These are phyloP conservation scores for Globisporangium mamillatum DNA, from an alignment of 352 stramenopile genomes.

Conservation along the genomic window DNA sequence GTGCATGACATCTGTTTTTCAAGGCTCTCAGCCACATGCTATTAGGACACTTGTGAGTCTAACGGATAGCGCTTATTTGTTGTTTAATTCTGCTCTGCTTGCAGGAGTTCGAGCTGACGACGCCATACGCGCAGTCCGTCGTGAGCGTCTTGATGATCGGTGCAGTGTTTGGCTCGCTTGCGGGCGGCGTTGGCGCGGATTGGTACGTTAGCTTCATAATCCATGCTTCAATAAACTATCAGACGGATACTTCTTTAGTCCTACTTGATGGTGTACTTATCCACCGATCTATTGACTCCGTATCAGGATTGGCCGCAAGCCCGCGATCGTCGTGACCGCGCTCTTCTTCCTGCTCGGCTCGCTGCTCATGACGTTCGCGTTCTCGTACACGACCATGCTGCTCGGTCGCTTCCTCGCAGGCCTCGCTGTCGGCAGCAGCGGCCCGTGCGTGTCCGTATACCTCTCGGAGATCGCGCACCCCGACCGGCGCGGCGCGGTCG, in stretches of 20 bases:
- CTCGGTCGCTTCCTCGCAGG: conserved; percentile 63
- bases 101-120: conserved; percentile 55
- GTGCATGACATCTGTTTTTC: neutral
- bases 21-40: neutral
- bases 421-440: conserved; percentile 58
- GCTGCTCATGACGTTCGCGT: conserved; percentile 64
- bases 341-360: conserved; percentile 58
- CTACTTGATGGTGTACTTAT: too few species aligned
- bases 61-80: neutral
- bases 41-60: neutral
- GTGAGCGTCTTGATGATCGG: conserved; percentile 71
- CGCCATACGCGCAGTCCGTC: conserved; percentile 42
- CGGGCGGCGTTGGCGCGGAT: conserved; percentile 50
- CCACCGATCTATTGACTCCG: too few species aligned
- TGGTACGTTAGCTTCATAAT: conserved; percentile 21
- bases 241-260: neutral
- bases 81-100: neutral
- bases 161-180: conserved; percentile 59
- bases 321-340: conserved; percentile 57
- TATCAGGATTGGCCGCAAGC: conserved; percentile 53
- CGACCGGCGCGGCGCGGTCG: conserved; percentile 48
- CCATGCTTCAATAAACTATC: neutral
- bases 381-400: conserved; percentile 46
- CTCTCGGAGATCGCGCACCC: conserved; percentile 62
- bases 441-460: conserved; percentile 63